A percentile compares a stretch with the other conserved stretches of the same genome.
Evolutionary conservation across 2,329 filamentous ascomycete species (phyloP).

Genomic region (Dactylellina parvicollis): DNA sequence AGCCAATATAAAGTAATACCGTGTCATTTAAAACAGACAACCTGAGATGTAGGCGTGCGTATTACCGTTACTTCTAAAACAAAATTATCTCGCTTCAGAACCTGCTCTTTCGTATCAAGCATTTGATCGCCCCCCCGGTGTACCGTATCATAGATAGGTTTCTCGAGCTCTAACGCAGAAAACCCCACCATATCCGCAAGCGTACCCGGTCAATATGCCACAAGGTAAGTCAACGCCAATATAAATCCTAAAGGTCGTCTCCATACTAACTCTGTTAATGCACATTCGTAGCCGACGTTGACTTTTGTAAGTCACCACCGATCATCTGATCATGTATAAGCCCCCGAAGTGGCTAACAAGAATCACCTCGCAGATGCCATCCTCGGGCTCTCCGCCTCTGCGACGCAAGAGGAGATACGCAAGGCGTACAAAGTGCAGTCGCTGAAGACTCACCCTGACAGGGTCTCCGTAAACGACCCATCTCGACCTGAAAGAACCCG

Average conservation of each 20-base stretch:
- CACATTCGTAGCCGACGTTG: conserved; percentile 25
- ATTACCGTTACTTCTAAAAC: background rate
- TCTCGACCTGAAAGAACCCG: conserved; percentile 84
- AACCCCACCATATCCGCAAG: conserved; percentile 6
- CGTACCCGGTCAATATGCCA: conserved; percentile 17
- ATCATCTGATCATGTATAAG: background rate
- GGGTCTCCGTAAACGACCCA: conserved; percentile 82
- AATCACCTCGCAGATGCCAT: conserved; percentile 71
- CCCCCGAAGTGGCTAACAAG: background rate
- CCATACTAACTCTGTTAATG: conserved; percentile 1
- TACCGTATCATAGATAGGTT: background rate
- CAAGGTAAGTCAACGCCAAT: conserved; percentile 43
- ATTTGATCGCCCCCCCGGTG: background rate
- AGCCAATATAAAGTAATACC: conserved; percentile 1
- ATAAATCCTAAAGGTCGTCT: background rate
- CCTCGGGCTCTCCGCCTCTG: conserved; percentile 77
- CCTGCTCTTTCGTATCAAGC: background rate
- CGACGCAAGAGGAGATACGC: conserved; percentile 83
- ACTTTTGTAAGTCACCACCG: conserved; percentile 25
- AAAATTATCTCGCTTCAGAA: conserved; percentile 10
- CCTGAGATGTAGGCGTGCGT: background rate
- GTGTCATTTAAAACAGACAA: conserved; percentile 20
- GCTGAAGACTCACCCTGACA: conserved; percentile 67
- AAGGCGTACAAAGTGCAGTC: conserved; percentile 76
- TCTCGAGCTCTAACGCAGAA: background rate